phyloP scores from a whole-genome alignment of 2,329 filamentous ascomycete species.

The Trichoderma arundinaceum region DNA sequence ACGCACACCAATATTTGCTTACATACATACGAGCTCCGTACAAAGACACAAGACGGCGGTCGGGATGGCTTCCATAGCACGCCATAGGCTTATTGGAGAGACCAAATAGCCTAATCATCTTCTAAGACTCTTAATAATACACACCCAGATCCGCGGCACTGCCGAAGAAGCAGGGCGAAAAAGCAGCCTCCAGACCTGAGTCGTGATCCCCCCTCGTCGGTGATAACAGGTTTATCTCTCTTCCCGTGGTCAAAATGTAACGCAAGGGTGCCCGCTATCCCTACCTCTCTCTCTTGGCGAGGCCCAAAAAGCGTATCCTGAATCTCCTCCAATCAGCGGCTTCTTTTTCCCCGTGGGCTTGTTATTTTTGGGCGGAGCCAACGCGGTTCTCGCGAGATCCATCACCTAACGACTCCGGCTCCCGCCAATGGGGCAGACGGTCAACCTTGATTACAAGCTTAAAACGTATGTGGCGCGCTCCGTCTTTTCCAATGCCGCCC shows the following conservation, averaged over 20 bases:
- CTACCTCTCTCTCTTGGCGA: background rate
- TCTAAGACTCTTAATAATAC: too few relatives aligned
- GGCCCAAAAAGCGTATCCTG: too few relatives aligned
- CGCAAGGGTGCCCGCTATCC: conserved; percentile 9
- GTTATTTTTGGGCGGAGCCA: background rate
- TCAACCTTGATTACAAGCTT: conserved; percentile 25
- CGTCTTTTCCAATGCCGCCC: background rate
- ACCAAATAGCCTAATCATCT: too few relatives aligned
- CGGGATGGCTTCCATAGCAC: background rate
- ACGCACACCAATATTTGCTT: background rate
- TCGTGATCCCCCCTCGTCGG: too few relatives aligned
- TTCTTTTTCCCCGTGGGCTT: background rate
- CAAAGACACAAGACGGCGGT: background rate
- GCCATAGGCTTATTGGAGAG: too few relatives aligned
- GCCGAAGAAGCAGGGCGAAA: too few relatives aligned
- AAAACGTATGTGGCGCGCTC: conserved; percentile 3
- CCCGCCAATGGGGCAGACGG: background rate
- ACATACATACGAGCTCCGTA: background rate
- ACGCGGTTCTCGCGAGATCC: background rate
- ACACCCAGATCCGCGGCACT: too few relatives aligned
- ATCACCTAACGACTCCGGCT: background rate
- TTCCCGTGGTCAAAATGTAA: background rate
- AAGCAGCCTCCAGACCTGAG: too few relatives aligned
- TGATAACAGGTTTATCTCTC: too few relatives aligned
- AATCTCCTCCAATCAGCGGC: conserved; percentile 5